A percentile compares a stretch with the other conserved stretches of the same genome.
Evolutionary conservation across 176 grass and related monocot species (phyloP).

Genomic region (Aegilops umbellulata): DNA sequence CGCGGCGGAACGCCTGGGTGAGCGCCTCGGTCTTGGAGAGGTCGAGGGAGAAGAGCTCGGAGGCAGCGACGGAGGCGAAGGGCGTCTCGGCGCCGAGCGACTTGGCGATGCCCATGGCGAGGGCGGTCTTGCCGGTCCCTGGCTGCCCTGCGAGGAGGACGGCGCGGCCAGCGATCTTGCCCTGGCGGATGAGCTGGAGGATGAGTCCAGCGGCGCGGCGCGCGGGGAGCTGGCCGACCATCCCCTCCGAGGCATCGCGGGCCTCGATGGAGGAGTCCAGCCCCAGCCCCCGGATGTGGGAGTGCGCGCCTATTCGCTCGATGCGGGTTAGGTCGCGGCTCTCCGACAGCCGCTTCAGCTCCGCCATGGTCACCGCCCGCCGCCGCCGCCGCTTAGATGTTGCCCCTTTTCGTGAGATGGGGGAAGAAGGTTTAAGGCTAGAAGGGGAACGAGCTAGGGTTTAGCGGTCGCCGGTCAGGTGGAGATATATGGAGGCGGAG

Average conservation of each 20-base stretch:
- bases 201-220: constrained; percentile 77
- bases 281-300: constrained; percentile 94
- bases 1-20: constrained; percentile 80
- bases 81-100: constrained; percentile 87
- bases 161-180: constrained; percentile 78
- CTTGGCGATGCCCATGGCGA: constrained; percentile 96
- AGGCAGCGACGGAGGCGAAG: constrained; percentile 83
- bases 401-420: background rate
- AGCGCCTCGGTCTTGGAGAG: constrained; percentile 95
- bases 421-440: constrained; percentile 35
- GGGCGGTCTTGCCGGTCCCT: constrained; percentile 88
- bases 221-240: constrained; percentile 93
- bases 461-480: constrained; percentile 4
- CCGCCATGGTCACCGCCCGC: constrained; percentile 52
- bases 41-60: constrained; percentile 91
- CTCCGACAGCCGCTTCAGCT: constrained; percentile 84
- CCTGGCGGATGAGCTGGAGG: constrained; percentile 83
- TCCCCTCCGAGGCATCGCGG: constrained; percentile 79
- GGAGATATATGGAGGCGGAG: constrained; percentile 9
- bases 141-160: constrained; percentile 93
- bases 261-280: constrained; percentile 87
- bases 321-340: constrained; percentile 90
- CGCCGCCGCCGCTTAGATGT: constrained; percentile 11
- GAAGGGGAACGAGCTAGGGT: constrained; percentile 27
- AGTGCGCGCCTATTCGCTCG: constrained; percentile 94